These are phyloP conservation scores for Populus trichocarpa DNA, from an alignment of 441 rosid genomes.

Conservation along the genomic window DNA sequence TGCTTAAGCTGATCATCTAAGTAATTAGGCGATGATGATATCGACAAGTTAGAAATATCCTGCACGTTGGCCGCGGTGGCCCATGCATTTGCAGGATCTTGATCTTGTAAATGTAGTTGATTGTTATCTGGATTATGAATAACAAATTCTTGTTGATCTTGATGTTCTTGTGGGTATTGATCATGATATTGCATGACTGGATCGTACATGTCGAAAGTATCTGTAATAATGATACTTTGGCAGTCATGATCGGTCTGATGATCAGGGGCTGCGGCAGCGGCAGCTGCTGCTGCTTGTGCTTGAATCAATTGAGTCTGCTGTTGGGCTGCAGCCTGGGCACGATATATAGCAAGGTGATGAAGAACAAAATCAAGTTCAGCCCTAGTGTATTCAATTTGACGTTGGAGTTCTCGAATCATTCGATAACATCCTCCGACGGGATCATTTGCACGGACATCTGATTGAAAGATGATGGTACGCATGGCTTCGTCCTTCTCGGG, in stretches of 20 bases:
- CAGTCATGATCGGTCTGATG: slow-evolving; percentile 34
- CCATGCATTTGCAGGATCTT: slow-evolving; percentile 38
- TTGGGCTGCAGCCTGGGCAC: slow-evolving; percentile 45
- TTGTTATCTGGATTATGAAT: slow-evolving; percentile 9
- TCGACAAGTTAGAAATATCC: slow-evolving; percentile 23
- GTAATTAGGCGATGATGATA: background rate
- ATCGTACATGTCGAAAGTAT: slow-evolving; percentile 31
- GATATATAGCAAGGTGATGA: slow-evolving; percentile 67
- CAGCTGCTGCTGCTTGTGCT: slow-evolving; percentile 37
- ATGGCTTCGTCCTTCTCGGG: slow-evolving; percentile 75
- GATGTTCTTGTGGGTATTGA: slow-evolving; percentile 6
- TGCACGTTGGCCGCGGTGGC: slow-evolving; percentile 20
- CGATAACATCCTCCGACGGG: slow-evolving; percentile 81
- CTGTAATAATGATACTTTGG: slow-evolving; percentile 11
- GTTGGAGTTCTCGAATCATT: slow-evolving; percentile 66
- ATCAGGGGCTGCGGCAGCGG: slow-evolving; percentile 23
- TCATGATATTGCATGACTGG: slow-evolving; percentile 24
- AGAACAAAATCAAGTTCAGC: slow-evolving; percentile 77
- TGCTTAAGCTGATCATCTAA: slow-evolving; percentile 25
- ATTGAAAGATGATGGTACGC: slow-evolving; percentile 76
- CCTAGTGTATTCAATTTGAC: slow-evolving; percentile 55
- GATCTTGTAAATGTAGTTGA: slow-evolving; percentile 22
- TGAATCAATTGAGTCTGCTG: slow-evolving; percentile 29
- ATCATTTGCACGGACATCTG: slow-evolving; percentile 85
- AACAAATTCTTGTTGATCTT: slow-evolving; percentile 33